Percentiles rank a stretch among this genome's conserved stretches.
Evolutionary conservation across 805 yeast genomes (phyloP).

Genomic region (Candida alai): DNA sequence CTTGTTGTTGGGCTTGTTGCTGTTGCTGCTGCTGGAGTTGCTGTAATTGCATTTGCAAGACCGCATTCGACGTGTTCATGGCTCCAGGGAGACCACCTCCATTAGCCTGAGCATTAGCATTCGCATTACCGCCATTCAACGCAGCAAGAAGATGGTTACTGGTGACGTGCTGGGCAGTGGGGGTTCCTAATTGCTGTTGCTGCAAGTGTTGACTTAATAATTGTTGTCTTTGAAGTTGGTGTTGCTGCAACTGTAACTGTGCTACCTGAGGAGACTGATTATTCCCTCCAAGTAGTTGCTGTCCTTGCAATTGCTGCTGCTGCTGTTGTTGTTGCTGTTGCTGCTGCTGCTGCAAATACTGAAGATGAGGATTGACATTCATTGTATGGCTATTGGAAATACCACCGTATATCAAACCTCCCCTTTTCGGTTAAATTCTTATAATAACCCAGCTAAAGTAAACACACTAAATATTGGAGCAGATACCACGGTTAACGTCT

Average conservation of each 20-base stretch:
- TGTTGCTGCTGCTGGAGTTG: conserved; percentile 18
- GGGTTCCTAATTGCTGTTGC: conserved; percentile 19
- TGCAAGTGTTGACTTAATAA: conserved; percentile 30
- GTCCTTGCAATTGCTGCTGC: conserved; percentile 21
- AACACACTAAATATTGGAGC: too few species aligned
- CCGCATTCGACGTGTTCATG: conserved; percentile 16
- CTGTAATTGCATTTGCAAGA: conserved; percentile 28
- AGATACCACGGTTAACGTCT: too few species aligned
- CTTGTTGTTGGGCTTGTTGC: conserved; percentile 15
- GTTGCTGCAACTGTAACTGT: conserved; percentile 31
- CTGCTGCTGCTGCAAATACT: conserved; percentile 36
- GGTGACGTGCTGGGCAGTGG: conserved; percentile 17
- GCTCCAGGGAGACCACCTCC: conserved; percentile 8
- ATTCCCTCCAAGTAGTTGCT: conserved; percentile 17
- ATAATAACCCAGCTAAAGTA: too few species aligned
- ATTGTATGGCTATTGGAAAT: too few species aligned
- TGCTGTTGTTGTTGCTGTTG: conserved; percentile 22
- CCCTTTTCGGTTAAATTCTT: too few species aligned
- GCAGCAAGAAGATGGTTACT: conserved; percentile 36
- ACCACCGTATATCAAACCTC: too few species aligned
- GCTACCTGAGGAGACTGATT: conserved; percentile 34
- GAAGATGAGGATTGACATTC: conserved; percentile 43
- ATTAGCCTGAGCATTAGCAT: conserved; percentile 11
- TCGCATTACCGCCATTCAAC: conserved; percentile 24
- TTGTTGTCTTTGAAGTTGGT: conserved; percentile 33